A percentile compares a stretch with the other conserved stretches of the same genome.
Evolutionary conservation across 805 yeast genomes (phyloP).

Genomic region (Sugiyamaella smithiae): DNA sequence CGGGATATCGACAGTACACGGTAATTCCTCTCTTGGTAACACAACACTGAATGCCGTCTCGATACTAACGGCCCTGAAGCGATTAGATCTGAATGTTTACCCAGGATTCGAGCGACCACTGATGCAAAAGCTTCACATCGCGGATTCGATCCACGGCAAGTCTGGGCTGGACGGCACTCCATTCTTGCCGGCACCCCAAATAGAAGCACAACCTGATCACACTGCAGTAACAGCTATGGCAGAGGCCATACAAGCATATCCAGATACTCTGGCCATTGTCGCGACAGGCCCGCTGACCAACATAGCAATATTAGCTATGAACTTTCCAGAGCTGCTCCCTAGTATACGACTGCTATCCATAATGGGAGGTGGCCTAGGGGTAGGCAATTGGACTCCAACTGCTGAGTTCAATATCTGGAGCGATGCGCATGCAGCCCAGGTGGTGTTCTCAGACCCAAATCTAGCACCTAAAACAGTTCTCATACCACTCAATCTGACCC

Average conservation of each 20-base stretch:
- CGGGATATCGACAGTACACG: slow-evolving; percentile 76
- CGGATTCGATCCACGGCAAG: slow-evolving; percentile 68
- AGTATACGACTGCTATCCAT: slow-evolving; percentile 55
- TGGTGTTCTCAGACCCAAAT: slow-evolving; percentile 47
- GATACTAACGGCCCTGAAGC: slow-evolving; percentile 54
- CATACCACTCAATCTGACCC: slow-evolving; percentile 69
- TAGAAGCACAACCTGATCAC: slow-evolving; percentile 32
- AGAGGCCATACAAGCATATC: slow-evolving; percentile 42
- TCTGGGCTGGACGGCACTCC: slow-evolving; percentile 77
- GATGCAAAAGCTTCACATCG: slow-evolving; percentile 46
- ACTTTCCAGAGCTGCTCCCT: slow-evolving; percentile 51
- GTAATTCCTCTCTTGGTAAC: slow-evolving; percentile 59
- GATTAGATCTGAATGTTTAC: slow-evolving; percentile 57
- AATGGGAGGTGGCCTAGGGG: slow-evolving; percentile 69
- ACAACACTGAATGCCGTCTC: slow-evolving; percentile 72
- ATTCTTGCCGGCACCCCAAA: slow-evolving; percentile 50
- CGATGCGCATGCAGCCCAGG: slow-evolving; percentile 74
- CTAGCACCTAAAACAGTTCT: slow-evolving; percentile 51
- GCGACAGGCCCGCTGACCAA: slow-evolving; percentile 82
- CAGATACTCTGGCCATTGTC: slow-evolving; percentile 54
- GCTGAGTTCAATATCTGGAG: slow-evolving; percentile 75
- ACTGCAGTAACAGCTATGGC: slow-evolving; percentile 43
- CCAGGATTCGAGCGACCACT: slow-evolving; percentile 63
- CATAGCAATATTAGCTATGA: slow-evolving; percentile 52
- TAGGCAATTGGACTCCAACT: slow-evolving; percentile 48